These are phyloP conservation scores for Yarrowia divulgata DNA, from an alignment of 805 yeast genomes.

Conservation along the genomic window DNA sequence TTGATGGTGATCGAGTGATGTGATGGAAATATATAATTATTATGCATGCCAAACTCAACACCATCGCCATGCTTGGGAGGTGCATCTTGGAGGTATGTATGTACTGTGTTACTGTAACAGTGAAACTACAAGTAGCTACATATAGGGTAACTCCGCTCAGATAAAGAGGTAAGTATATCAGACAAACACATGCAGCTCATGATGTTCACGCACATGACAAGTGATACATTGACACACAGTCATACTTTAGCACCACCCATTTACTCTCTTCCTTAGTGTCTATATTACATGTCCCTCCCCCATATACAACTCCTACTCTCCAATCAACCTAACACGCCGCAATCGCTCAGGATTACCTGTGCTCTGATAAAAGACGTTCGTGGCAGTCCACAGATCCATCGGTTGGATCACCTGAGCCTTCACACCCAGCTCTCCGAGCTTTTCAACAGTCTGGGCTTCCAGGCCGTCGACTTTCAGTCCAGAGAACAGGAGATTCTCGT, in stretches of 20 bases:
- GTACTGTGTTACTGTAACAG: no score
- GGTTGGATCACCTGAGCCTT: conserved; percentile 9
- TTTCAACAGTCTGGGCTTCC: background rate
- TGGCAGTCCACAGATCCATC: conserved; percentile 29
- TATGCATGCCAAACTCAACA: conserved; percentile 20
- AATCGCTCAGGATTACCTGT: conserved; percentile 27
- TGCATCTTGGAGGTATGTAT: background rate
- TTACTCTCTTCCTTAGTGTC: no score
- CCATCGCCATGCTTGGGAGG: conserved; percentile 9
- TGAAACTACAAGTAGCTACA: no score
- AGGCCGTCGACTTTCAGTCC: background rate
- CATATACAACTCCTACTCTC: background rate
- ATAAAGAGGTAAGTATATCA: no score
- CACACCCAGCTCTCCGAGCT: background rate
- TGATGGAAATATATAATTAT: background rate
- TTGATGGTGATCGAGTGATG: background rate
- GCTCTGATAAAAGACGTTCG: conserved; percentile 17
- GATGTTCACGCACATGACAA: no score
- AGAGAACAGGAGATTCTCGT: conserved; percentile 16
- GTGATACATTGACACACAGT: no score
- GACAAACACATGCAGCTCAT: no score
- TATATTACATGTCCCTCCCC: no score
- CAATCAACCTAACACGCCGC: conserved; percentile 26
- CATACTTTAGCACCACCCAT: no score
- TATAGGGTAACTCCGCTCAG: no score